phyloP scores from a whole-genome alignment of 2,329 filamentous ascomycete genomes.

The Cladophialophora bantiana region DNA sequence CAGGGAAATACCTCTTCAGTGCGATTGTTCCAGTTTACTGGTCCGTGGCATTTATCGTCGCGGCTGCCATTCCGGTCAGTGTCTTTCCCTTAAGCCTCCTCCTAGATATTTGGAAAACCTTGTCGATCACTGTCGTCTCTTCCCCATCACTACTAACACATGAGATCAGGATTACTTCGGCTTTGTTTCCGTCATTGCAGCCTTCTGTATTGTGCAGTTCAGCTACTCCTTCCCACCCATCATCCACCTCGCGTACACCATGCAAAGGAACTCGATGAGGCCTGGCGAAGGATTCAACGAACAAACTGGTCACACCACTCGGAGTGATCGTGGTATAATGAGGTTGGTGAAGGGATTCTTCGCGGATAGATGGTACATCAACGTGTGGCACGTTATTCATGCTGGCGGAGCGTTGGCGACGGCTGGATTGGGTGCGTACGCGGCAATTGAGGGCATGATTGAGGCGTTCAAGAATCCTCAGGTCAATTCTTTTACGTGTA shows the following conservation, averaged over 20 bases:
- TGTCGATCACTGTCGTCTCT: not conserved
- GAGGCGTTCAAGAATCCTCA: slow-evolving; percentile 42
- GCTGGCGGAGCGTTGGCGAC: slow-evolving; percentile 41
- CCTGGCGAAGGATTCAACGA: slow-evolving; percentile 39
- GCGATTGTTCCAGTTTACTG: slow-evolving; percentile 42
- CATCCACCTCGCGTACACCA: slow-evolving; percentile 42
- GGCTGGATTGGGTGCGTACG: slow-evolving; percentile 42
- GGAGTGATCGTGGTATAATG: slow-evolving; percentile 21
- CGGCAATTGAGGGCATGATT: slow-evolving; percentile 43
- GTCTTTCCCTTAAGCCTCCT: not conserved
- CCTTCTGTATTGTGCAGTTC: slow-evolving; percentile 43
- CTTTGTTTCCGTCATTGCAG: slow-evolving; percentile 43
- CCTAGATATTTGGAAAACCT: not conserved
- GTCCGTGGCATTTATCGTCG: slow-evolving; percentile 43
- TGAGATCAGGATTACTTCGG: slow-evolving; percentile 35
- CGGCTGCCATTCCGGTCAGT: slow-evolving; percentile 41
- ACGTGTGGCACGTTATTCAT: slow-evolving; percentile 42
- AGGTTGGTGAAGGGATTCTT: slow-evolving; percentile 41
- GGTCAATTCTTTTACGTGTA: slow-evolving; percentile 45
- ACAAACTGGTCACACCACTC: slow-evolving; percentile 36
- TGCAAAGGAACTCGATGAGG: slow-evolving; percentile 42
- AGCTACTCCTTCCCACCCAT: slow-evolving; percentile 45
- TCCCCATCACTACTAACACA: slow-evolving; percentile 2
- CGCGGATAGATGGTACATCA: slow-evolving; percentile 40
- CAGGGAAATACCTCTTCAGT: slow-evolving; percentile 47